Conservation (phyloP, 1,284 basidiomycete genomes). For the Ceratobasidium sp. region DNA sequence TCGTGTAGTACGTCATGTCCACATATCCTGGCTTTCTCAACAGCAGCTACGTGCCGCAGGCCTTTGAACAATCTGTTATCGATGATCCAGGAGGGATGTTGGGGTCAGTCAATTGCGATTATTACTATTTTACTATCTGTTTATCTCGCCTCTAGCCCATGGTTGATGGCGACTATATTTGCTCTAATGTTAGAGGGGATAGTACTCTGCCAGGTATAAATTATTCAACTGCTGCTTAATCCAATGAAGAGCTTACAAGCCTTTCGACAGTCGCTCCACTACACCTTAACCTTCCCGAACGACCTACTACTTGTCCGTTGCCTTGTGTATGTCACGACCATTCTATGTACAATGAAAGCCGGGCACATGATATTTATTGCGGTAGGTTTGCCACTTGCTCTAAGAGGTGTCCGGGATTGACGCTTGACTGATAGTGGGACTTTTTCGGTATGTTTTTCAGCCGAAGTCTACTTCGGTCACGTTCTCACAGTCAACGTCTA, state of each 20-base stretch:
- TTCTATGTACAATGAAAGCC: slow-evolving; percentile 29
- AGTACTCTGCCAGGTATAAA: slow-evolving; percentile 20
- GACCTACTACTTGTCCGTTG: background rate
- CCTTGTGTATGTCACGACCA: slow-evolving; percentile 12
- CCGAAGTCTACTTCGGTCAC: too few relatives aligned
- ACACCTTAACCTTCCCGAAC: slow-evolving; percentile 5
- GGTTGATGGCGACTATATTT: slow-evolving; percentile 29
- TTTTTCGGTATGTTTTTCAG: slow-evolving; percentile 23
- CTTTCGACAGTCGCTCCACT: slow-evolving; percentile 8
- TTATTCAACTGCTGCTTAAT: background rate
- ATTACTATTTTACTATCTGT: background rate
- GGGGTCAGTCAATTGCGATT: background rate
- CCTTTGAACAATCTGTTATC: slow-evolving; percentile 19
- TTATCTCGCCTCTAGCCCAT: slow-evolving; percentile 11
- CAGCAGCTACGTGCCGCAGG: slow-evolving; percentile 19
- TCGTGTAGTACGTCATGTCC: slow-evolving; percentile 5
- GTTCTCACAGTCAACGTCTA: too few relatives aligned
- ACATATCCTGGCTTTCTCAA: slow-evolving; percentile 37
- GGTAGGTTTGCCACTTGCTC: slow-evolving; percentile 3
- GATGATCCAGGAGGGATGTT: slow-evolving; percentile 22
- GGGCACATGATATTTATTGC: slow-evolving; percentile 38
- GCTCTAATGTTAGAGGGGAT: slow-evolving; percentile 31
- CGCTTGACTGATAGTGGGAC: slow-evolving; percentile 20
- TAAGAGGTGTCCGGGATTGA: background rate
- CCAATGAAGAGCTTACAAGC: background rate